Percentiles rank a stretch among this genome's conserved stretches.
Evolutionary conservation across 345 rosid genomes (phyloP).

Genomic region (Boechera retrofracta): DNA sequence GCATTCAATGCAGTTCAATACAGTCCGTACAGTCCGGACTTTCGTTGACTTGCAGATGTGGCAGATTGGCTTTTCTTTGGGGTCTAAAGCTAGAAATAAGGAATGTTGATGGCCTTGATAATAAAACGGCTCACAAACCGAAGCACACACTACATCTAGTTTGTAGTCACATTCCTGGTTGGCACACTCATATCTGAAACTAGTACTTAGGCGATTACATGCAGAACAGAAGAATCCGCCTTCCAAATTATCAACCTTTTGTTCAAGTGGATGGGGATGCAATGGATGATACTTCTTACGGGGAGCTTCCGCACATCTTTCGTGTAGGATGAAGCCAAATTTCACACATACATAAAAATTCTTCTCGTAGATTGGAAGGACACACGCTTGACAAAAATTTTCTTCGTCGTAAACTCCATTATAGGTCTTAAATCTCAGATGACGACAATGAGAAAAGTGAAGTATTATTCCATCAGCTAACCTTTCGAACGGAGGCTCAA

Average conservation of each 20-base stretch:
- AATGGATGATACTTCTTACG: background rate
- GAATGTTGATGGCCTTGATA: background rate
- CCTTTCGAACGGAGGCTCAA: background rate
- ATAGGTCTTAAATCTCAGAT: background rate
- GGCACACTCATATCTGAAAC: background rate
- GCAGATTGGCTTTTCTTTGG: no score
- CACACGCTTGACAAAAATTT: background rate
- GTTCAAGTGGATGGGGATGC: background rate
- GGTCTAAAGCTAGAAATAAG: no score
- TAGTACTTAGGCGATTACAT: fast-evolving
- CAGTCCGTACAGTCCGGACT: no score
- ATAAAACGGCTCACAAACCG: background rate
- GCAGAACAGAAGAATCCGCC: background rate
- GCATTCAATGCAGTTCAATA: no score
- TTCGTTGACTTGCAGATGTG: no score
- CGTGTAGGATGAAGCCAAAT: background rate
- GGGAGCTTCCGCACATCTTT: conserved; percentile 9
- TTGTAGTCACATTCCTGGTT: background rate
- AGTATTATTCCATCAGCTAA: background rate
- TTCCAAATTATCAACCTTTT: no score
- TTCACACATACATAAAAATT: background rate
- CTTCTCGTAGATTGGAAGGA: no score
- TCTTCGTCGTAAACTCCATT: background rate
- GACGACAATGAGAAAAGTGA: conserved; percentile 20
- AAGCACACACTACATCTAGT: background rate